A percentile compares a stretch with the other conserved stretches of the same genome.
Evolutionary conservation across 257 asterid species (phyloP).

Genomic region (Salvia splendens): DNA sequence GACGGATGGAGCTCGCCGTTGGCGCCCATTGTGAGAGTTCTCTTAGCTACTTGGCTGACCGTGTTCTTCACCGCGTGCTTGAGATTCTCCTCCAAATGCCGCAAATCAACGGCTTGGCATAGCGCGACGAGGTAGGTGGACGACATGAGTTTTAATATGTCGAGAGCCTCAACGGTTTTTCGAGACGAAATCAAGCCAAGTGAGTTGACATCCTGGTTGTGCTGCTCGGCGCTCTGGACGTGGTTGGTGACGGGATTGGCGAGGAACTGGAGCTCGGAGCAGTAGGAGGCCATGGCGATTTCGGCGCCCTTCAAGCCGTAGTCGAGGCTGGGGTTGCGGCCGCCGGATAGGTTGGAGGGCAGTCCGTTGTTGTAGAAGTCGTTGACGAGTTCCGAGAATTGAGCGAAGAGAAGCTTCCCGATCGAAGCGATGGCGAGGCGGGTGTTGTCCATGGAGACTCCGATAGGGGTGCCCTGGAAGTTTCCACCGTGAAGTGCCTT

Average conservation of each 20-base stretch:
- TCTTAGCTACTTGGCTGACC: slow-evolving; percentile 48
- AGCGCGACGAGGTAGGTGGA: slow-evolving; percentile 47
- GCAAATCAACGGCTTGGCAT: slow-evolving; percentile 55
- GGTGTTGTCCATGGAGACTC: slow-evolving; percentile 59
- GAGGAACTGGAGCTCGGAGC: slow-evolving; percentile 57
- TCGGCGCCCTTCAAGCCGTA: slow-evolving; percentile 58
- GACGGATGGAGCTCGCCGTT: slow-evolving; percentile 58
- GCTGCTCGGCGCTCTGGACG: slow-evolving; percentile 62
- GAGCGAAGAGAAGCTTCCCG: slow-evolving; percentile 55
- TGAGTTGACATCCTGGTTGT: slow-evolving; percentile 61
- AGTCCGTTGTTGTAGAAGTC: slow-evolving; percentile 58
- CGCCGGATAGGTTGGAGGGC: slow-evolving; percentile 56
- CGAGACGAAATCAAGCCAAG: slow-evolving; percentile 53
- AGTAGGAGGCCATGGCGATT: slow-evolving; percentile 61
- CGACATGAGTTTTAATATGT: slow-evolving; percentile 51
- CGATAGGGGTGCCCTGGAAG: slow-evolving; percentile 62
- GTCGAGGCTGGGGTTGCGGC: slow-evolving; percentile 55
- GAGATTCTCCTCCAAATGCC: slow-evolving; percentile 59
- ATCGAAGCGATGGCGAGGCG: slow-evolving; percentile 50
- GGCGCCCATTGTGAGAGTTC: slow-evolving; percentile 45
- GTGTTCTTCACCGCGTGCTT: slow-evolving; percentile 45
- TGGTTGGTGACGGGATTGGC: slow-evolving; percentile 58
- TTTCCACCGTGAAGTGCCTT: slow-evolving; percentile 60
- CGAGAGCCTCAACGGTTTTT: slow-evolving; percentile 51
- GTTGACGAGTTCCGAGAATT: slow-evolving; percentile 52